A percentile compares a stretch with the other conserved stretches of the same genome.
These are phyloP conservation scores for Phytopythium boreale DNA, from an alignment of 352 stramenopile genomes.

Conservation along the genomic window DNA sequence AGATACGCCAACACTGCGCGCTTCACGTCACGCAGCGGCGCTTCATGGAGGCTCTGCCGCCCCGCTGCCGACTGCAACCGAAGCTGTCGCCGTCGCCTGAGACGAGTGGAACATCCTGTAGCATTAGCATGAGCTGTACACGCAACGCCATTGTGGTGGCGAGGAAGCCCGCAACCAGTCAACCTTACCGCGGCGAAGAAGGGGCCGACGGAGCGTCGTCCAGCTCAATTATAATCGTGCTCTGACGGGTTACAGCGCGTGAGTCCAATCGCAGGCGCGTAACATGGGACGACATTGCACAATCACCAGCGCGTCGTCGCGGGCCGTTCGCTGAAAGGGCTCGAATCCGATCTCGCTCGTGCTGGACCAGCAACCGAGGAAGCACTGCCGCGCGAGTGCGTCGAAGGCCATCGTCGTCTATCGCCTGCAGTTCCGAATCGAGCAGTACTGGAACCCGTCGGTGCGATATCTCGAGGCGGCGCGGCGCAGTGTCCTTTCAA, in stretches of 20 bases:
- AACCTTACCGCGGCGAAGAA: neutral
- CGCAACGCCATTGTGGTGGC: too few species aligned
- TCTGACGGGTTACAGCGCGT: neutral
- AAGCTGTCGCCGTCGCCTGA: neutral
- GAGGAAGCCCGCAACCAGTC: neutral
- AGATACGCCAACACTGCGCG: slow-evolving; percentile 21
- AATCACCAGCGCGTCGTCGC: neutral
- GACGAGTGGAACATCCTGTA: neutral
- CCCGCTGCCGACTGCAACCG: neutral
- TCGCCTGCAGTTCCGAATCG: neutral
- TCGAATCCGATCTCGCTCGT: neutral
- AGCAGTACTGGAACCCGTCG: neutral
- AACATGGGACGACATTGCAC: neutral
- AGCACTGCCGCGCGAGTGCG: neutral
- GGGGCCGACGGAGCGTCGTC: too few species aligned
- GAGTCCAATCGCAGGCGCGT: neutral
- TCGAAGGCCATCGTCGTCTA: neutral
- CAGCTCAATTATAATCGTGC: slow-evolving; percentile 5
- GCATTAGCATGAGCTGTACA: neutral
- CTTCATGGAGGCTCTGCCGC: slow-evolving; percentile 15
- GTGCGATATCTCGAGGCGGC: neutral
- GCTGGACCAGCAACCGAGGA: slow-evolving; percentile 6
- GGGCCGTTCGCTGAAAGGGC: neutral
- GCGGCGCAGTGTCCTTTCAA: neutral
- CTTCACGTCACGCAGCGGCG: slow-evolving; percentile 35